phyloP scores from a whole-genome alignment of 2,329 filamentous ascomycete species.

The Monilinia fructigena region DNA sequence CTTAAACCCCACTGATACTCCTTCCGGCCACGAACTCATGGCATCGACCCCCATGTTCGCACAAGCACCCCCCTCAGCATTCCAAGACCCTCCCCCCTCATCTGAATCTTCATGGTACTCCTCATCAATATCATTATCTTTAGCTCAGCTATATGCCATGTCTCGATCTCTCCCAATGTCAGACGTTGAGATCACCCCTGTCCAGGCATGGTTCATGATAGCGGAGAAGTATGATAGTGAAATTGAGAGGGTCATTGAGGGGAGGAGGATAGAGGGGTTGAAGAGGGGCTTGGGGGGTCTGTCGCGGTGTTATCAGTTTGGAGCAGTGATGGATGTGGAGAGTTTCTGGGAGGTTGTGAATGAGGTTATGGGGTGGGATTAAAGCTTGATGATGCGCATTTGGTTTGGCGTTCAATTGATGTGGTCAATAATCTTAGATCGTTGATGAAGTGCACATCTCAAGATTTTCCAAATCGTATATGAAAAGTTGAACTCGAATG shows the following conservation, averaged over 20 bases:
- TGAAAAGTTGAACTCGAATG: background rate
- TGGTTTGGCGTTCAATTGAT: background rate
- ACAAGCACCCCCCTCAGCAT: slow-evolving; percentile 27
- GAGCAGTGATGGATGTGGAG: slow-evolving; percentile 34
- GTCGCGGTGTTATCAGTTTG: slow-evolving; percentile 35
- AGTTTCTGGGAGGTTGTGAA: slow-evolving; percentile 34
- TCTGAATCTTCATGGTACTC: slow-evolving; percentile 20
- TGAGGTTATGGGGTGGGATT: slow-evolving; percentile 20
- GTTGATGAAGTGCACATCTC: too few relatives aligned
- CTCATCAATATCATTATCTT: slow-evolving; percentile 16
- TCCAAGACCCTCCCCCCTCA: slow-evolving; percentile 3
- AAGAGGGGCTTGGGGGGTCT: slow-evolving; percentile 31
- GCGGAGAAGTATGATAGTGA: slow-evolving; percentile 25
- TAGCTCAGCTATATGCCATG: slow-evolving; percentile 31
- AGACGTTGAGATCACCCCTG: slow-evolving; percentile 37
- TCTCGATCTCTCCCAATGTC: slow-evolving; percentile 28
- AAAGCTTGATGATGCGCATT: background rate
- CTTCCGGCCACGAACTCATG: slow-evolving; percentile 36
- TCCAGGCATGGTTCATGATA: slow-evolving; percentile 38
- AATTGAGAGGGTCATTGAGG: slow-evolving; percentile 18
- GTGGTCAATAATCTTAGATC: background rate
- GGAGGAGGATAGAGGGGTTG: slow-evolving; percentile 25
- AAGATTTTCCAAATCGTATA: background rate
- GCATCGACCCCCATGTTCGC: slow-evolving; percentile 33
- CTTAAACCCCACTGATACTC: slow-evolving; percentile 23